Conservation (phyloP, 805 yeast species). For the Yarrowia divulgata region DNA sequence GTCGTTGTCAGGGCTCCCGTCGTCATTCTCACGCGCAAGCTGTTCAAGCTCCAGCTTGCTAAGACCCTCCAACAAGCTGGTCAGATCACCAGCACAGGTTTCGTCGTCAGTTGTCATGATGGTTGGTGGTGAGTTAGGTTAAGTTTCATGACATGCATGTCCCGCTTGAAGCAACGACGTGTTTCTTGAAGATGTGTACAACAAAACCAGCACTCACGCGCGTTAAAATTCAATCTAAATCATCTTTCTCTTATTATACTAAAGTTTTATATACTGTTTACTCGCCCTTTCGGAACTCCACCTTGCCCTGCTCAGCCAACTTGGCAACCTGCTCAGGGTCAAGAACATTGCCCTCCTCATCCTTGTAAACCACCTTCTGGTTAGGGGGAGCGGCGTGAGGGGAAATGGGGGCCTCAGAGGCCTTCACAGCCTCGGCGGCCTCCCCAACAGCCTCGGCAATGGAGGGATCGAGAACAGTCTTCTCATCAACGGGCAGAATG, state of each 20-base stretch:
- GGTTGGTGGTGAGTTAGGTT: not conserved
- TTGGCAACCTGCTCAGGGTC: conserved; percentile 44
- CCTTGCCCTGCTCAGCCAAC: conserved; percentile 41
- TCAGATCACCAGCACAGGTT: not conserved
- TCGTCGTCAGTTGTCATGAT: conserved; percentile 16
- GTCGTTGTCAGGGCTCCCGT: not conserved
- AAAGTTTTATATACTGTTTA: conserved; percentile 22
- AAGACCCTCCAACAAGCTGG: conserved; percentile 3
- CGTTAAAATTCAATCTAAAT: not conserved
- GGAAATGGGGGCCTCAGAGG: conserved; percentile 24
- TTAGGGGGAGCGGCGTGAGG: conserved; percentile 37
- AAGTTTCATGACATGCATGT: conserved; percentile 3
- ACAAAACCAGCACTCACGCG: too few species aligned
- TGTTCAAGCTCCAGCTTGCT: conserved; percentile 16
- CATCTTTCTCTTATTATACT: conserved; percentile 28
- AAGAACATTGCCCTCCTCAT: conserved; percentile 52
- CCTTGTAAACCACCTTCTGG: conserved; percentile 49
- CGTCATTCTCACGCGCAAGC: not conserved
- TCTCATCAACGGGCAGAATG: conserved; percentile 36
- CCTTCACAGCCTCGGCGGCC: conserved; percentile 19
- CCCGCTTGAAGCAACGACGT: not conserved
- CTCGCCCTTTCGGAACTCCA: conserved; percentile 40
- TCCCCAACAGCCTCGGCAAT: conserved; percentile 41
- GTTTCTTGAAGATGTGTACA: too few species aligned
- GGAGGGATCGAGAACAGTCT: conserved; percentile 40